Evolutionary conservation across 208 protist genomes (phyloP).

Genomic region (Leishmania aethiopica): DNA sequence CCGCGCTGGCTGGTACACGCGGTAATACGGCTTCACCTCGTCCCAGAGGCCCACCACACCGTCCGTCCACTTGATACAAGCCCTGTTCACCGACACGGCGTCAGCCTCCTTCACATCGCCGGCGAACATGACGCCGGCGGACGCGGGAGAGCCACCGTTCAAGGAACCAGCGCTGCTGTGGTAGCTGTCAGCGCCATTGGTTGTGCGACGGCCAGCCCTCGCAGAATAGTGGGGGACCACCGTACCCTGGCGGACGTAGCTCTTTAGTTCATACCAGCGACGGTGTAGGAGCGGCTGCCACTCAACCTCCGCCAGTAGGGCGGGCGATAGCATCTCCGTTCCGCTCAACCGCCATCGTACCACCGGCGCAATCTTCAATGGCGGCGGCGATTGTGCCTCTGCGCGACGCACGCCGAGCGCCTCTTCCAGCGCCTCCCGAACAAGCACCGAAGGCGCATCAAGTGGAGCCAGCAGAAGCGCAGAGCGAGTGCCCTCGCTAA

Average conservation of each 20-base stretch:
- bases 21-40: slow-evolving; percentile 57
- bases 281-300: slow-evolving; percentile 60
- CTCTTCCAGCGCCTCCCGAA: slow-evolving; percentile 6
- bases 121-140: neutral
- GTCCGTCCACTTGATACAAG: slow-evolving; percentile 61
- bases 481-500: slow-evolving; percentile 27
- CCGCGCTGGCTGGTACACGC: slow-evolving; percentile 50
- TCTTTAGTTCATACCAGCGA: slow-evolving; percentile 75
- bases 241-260: slow-evolving; percentile 51
- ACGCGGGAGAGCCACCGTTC: neutral
- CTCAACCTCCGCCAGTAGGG: slow-evolving; percentile 20
- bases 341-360: slow-evolving; percentile 15
- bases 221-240: slow-evolving; percentile 17
- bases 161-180: neutral
- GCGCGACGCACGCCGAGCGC: neutral
- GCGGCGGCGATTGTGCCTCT: neutral
- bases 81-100: slow-evolving; percentile 53
- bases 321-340: slow-evolving; percentile 1
- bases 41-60: slow-evolving; percentile 44
- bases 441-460: neutral
- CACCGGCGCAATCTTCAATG: neutral
- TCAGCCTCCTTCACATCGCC: slow-evolving; percentile 70
- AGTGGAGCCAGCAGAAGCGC: slow-evolving; percentile 19
- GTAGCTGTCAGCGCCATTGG: no score
- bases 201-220: neutral